Evolutionary conservation across 2,329 filamentous ascomycete genomes (phyloP).

Genomic region (Aaosphaeria arxii): DNA sequence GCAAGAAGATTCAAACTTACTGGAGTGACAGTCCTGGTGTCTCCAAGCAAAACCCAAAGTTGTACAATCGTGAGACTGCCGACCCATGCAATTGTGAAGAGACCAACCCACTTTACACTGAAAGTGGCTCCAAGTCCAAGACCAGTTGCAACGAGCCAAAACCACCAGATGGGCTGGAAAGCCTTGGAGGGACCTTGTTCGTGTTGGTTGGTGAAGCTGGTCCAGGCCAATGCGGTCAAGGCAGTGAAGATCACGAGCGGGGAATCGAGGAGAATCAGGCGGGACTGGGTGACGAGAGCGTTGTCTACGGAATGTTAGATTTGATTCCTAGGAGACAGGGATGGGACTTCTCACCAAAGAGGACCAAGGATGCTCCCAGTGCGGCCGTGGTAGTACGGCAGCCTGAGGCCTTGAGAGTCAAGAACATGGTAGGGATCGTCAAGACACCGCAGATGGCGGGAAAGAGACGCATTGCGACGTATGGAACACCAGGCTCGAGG

Average conservation of each 20-base stretch:
- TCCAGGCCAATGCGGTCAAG: constrained; percentile 85
- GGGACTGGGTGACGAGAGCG: constrained; percentile 89
- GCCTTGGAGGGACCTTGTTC: constrained; percentile 87
- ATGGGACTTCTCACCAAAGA: constrained; percentile 66
- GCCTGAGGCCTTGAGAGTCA: constrained; percentile 86
- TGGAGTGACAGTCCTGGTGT: constrained; percentile 78
- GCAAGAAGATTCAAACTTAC: background rate
- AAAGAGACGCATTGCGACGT: constrained; percentile 94
- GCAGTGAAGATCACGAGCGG: constrained; percentile 92
- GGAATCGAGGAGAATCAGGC: constrained; percentile 92
- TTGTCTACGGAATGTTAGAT: constrained; percentile 64
- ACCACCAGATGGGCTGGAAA: constrained; percentile 93
- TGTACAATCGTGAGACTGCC: constrained; percentile 86
- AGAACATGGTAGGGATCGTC: constrained; percentile 87
- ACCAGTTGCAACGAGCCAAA: constrained; percentile 88
- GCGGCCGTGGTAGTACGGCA: constrained; percentile 83
- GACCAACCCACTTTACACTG: constrained; percentile 98
- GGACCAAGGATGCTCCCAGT: constrained; percentile 80
- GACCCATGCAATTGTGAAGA: constrained; percentile 99
- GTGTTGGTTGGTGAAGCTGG: constrained; percentile 93
- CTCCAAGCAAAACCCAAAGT: constrained; percentile 91
- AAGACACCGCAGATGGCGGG: constrained; percentile 86
- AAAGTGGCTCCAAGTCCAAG: constrained; percentile 83
- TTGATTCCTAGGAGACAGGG: background rate
- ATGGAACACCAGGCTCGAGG: constrained; percentile 87